Evolutionary conservation across 176 grass and related monocot genomes (phyloP).

Genomic region (Dactylis glomerata): DNA sequence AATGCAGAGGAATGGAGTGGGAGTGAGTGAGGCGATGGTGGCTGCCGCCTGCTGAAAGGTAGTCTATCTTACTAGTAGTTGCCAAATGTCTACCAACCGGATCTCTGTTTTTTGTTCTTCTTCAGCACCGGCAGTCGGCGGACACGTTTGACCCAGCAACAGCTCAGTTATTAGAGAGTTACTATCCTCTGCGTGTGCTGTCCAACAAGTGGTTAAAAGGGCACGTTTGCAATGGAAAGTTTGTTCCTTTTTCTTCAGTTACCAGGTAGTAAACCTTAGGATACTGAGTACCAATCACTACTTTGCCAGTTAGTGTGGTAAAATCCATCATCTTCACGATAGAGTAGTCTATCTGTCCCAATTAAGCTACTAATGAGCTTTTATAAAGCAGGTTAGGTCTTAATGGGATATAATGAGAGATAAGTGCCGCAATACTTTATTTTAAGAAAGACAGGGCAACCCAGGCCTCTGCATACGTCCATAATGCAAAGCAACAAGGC

Average conservation of each 20-base stretch:
- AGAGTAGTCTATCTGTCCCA: background rate
- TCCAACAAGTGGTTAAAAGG: background rate
- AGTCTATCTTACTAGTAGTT: background rate
- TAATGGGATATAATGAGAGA: background rate
- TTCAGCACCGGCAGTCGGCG: background rate
- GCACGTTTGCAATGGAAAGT: background rate
- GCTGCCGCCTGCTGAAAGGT: slow-evolving; percentile 23
- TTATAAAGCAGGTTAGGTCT: background rate
- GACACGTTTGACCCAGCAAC: background rate
- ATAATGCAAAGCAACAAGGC: too few relatives aligned
- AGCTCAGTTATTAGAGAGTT: background rate
- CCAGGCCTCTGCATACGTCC: too few relatives aligned
- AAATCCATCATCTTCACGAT: background rate
- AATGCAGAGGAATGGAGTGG: background rate
- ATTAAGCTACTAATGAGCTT: background rate
- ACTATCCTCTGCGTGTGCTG: background rate
- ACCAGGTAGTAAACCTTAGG: background rate
- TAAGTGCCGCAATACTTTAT: background rate
- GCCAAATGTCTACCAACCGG: background rate
- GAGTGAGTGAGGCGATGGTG: background rate
- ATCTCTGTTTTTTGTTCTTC: background rate
- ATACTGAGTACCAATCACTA: background rate
- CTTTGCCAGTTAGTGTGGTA: background rate
- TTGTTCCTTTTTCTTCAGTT: background rate
- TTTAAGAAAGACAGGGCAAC: too few relatives aligned